Percentiles rank a stretch among this genome's conserved stretches.
These are phyloP conservation scores for Amyloporia xantha DNA, from an alignment of 768 basidiomycete genomes.

Conservation along the genomic window DNA sequence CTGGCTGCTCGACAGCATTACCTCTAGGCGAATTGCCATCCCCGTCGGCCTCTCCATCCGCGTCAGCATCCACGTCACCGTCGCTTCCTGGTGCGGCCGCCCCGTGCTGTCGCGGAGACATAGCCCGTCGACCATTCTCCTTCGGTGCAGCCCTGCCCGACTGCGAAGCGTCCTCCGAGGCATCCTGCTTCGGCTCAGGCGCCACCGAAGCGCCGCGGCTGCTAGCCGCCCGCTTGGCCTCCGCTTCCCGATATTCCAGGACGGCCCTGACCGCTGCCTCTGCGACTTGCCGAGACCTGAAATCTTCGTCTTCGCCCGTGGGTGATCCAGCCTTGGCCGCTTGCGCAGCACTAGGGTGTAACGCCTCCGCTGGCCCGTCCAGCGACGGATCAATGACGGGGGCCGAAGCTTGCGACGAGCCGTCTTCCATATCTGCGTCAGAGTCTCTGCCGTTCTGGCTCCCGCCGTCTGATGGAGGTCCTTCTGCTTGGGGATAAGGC, in stretches of 20 bases:
- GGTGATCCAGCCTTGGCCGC: slow-evolving; percentile 24
- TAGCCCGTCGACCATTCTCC: background rate
- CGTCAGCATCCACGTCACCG: slow-evolving; percentile 3
- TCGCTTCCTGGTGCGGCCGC: background rate
- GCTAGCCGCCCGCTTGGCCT: too few relatives aligned
- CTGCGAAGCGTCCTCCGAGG: background rate
- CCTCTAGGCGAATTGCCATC: slow-evolving; percentile 1
- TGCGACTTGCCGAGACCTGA: too few relatives aligned
- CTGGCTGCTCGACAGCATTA: background rate
- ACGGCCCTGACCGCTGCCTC: background rate
- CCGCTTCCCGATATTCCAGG: background rate
- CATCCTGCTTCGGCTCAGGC: background rate
- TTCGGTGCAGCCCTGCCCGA: too few relatives aligned
- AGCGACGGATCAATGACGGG: slow-evolving; percentile 35
- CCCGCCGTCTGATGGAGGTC: slow-evolving; percentile 2
- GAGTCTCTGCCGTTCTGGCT: slow-evolving; percentile 4
- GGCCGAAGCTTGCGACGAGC: slow-evolving; percentile 6
- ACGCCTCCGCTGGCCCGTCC: slow-evolving; percentile 18
- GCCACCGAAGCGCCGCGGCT: too few relatives aligned
- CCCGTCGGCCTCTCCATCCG: slow-evolving; percentile 3
- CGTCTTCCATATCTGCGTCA: slow-evolving; percentile 5
- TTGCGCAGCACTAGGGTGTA: slow-evolving; percentile 2
- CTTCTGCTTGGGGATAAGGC: slow-evolving; percentile 4
- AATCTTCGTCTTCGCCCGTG: too few relatives aligned
- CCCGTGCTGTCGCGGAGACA: too few relatives aligned